Base-by-base conservation (phyloP, 2,329 filamentous ascomycete species). In the Byssoonygena ceratinophila region DNA sequence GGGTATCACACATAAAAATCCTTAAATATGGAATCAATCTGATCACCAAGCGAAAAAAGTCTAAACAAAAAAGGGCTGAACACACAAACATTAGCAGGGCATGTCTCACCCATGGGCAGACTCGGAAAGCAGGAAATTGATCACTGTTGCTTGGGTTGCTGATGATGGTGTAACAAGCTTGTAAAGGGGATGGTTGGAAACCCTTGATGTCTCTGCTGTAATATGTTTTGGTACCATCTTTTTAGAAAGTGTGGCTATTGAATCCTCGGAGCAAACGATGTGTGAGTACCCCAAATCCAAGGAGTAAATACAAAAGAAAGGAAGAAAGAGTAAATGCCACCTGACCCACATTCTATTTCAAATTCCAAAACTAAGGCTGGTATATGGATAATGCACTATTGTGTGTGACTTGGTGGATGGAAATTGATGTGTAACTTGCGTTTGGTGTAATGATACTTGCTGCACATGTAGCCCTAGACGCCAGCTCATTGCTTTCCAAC, bases 381-480 rank as follows among this genome's bases (percentile, higher is more conserved):
- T 51, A 36, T 44, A 45, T 37, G 45, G 45, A 51, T 51, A 32
- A 37, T 25, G 47, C 27, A 8, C 27, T 43, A 40, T 49, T 49
- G 23, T 23, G 31, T 45, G 14, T n/a, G 9, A 9, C 32, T 40
- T 20, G n/a, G 8, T 27, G 16, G 14, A 36, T 23, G 31, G 22
- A 29, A 27, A 36, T 18, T 11, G 18, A 44, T 44, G 49, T 29
- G 40, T 45, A 45, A 16, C 31, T 36, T 29, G 49, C 31, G 49
- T 45, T 34, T 27, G n/a, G 29, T 11, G 31, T 44, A 18, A 41
- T 49, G 25, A 14, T 49, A 16, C 27, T 40, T 20, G 36, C 16
- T 27, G 32, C 20, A 36, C 45, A 5, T 20, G 20, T 47, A 16
- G 25, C 27, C 37, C 40, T 45, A 16, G 29, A 51, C 49, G 49